Evolutionary conservation across 257 asterid species (phyloP), one percentile per base, ranked within the genome.

Genomic region (Fraxinus quadrangulata): DNA sequence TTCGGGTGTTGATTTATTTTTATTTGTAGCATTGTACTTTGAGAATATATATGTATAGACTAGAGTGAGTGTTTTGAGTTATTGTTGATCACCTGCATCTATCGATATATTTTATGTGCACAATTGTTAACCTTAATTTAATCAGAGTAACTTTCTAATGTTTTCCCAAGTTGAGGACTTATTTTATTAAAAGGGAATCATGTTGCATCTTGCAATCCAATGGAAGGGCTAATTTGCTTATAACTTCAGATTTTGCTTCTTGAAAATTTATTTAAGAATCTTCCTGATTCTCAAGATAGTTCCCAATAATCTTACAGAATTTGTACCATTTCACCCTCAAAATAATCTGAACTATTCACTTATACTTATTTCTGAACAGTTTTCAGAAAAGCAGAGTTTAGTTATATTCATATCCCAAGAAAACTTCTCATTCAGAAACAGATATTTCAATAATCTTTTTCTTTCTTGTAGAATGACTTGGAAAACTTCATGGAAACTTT

Each of bases 311-410:
- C 66, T 56, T 6, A 6, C 26, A 63, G 36, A 24, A 63, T 14
- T 23, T 26, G 69, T 2, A 10, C 75, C 21, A 14, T 40, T 24
- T 72, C 59, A 51, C 9, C 75, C 36, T 72, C 45, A 33, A 10
- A 10, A 42, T 21, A 72, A 40, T 72, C 37, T 19, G 28, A 72
- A 71, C 33, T n/a, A 5, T 71, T 19, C 16, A 19, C 54, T 70
- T 70, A n/a, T 34, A 70, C 74, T 16, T 34, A 70, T 71, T 71
- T 59, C 75, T 71, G 61, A 24, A 40, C 51, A 5, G 8, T 71
- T 39, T 71, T 7, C 56, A 37, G 74, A 70, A 39, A 70, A 70
- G 23, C 61, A n/a, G 63, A 71, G 21, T 39, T 71, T 71, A 42
- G 75, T 71, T 71, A 14, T 39, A 9, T 30, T 39, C 54, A 40